Evolutionary conservation across 345 rosid species (phyloP), one percentile per base, ranked within the genome.

Genomic region (Cardamine resedifolia): DNA sequence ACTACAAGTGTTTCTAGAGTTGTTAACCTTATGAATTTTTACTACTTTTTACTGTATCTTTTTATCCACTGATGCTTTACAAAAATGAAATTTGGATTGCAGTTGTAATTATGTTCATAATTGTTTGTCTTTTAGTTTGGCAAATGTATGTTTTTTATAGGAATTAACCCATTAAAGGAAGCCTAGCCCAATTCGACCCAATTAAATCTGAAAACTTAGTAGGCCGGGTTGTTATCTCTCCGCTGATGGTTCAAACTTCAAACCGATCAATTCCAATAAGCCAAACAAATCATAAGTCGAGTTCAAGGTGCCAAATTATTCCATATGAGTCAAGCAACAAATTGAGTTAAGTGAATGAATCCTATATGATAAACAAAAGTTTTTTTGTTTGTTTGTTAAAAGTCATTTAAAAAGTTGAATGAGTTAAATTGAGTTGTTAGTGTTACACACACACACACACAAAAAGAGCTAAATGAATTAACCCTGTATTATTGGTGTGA

Each of bases 101-200:
- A 12, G 18, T 41, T 41, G 18, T 1, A 53, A 1, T 14, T 26
- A 52, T 28, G 61, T 15, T 60, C 19, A 23, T 23, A 39, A 60
- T 3, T 15, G 30, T 21, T 14, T 59, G 19, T 21, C 10, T 11
- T 36, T 12, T 21, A 59, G 45, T 21, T 66, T 26, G 52, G 11
- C 14, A 55, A 15, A 21, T 45, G 10, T 43, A 30, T 7, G 57
- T 5, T 21, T 69, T 33, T 47, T 1, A 21, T 7, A 36, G n/a
- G 20, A 5, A 51, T 2, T 18, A 50, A 59, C 51, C 51, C 43
- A 61, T 26, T 47, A 26, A 60, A 50, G 27, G 23, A 59, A 61
- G 61, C 30, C 16, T 39, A 26, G 19, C 41, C 75, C 11, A 70
- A 3, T 48, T 0, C 4, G 57, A 30, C 75, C 75, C 68, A 61